Percentiles rank a stretch among this genome's conserved stretches.
Evolutionary conservation across 1,139 yeast species (phyloP).

Genomic region (Suhomyces bokatorum): DNA sequence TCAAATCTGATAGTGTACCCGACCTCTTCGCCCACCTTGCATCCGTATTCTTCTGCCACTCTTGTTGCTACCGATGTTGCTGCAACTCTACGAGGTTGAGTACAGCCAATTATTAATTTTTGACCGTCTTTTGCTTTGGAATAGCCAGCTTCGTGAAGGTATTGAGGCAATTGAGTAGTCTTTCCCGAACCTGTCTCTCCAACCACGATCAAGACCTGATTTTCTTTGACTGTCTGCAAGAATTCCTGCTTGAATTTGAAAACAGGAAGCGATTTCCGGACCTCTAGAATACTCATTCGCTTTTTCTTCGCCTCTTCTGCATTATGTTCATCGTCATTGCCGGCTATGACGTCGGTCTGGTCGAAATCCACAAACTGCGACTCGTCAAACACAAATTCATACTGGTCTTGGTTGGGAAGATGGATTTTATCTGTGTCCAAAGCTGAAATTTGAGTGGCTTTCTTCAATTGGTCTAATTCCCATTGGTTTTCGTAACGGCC

Average conservation of each 20-base stretch:
- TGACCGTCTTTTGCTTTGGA: slow-evolving; percentile 37
- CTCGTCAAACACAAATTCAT: slow-evolving; percentile 84
- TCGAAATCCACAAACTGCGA: slow-evolving; percentile 70
- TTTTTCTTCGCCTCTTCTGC: slow-evolving; percentile 27
- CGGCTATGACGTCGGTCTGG: slow-evolving; percentile 30
- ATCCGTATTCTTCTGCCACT: slow-evolving; percentile 84
- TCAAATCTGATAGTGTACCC: slow-evolving; percentile 91
- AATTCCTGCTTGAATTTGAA: slow-evolving; percentile 62
- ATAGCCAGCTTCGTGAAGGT: slow-evolving; percentile 79
- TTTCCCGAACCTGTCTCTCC: slow-evolving; percentile 99
- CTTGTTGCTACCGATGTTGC: slow-evolving; percentile 92
- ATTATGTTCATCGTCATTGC: slow-evolving; percentile 31
- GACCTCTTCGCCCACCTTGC: slow-evolving; percentile 70
- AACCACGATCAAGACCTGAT: slow-evolving; percentile 82
- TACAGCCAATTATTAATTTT: slow-evolving; percentile 70
- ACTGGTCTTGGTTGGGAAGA: slow-evolving; percentile 50
- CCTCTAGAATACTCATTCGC: slow-evolving; percentile 44
- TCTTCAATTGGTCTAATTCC: slow-evolving; percentile 64
- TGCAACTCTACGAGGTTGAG: slow-evolving; percentile 96
- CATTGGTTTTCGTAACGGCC: slow-evolving; percentile 50
- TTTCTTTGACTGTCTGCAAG: slow-evolving; percentile 57
- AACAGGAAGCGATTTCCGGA: slow-evolving; percentile 75
- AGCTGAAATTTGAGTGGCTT: slow-evolving; percentile 36
- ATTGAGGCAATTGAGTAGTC: slow-evolving; percentile 94
- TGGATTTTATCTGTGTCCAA: slow-evolving; percentile 47